Base-by-base conservation (phyloP, 768 basidiomycete genomes). In the Tulasnella sp. region DNA sequence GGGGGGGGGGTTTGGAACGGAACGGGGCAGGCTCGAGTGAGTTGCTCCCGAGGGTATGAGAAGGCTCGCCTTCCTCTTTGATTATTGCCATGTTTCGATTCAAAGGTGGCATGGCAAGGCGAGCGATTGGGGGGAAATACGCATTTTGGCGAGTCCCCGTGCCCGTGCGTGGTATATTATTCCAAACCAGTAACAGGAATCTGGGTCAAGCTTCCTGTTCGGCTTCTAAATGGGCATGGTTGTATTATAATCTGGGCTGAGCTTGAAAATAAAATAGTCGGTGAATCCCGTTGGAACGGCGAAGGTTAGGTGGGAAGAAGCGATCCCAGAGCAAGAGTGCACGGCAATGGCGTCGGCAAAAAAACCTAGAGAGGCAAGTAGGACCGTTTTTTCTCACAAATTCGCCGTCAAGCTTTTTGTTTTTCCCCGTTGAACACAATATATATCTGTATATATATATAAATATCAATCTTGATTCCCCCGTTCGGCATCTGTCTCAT, bases 331-430 rank as follows among this genome's bases (percentile, higher is more conserved):
- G n/a, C n/a, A n/a, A n/a, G n/a, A n/a, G 16, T 8, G 28, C 46
- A 46, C 31, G 31, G 64, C 64, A 37, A 60, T 1, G 46, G 6
- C 31, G 31, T 69, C 64, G 64, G 64, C 34, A 69, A 69, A 69
- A 69, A 69, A n/a, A n/a, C 24, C 31, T 5, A 37, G n/a, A 28
- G 16, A 14, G 64, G 14, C 34, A 14, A 16, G 5, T 2, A 0
- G 11, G 46, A 18, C 12, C 46, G 16, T 14, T 34, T 6, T 64
- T 69, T 69, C 64, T 69, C 64, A 69, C 64, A 69, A 69, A 69
- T 69, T 69, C 64, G 64, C 64, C 64, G 64, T 69, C 64, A 69
- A 69, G 64, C 64, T 69, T 69, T 69, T 69, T 69, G 64, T 69
- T 69, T 69, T 69, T 37, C 64, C 64, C 64, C 31, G 31, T 37